Base-by-base conservation (phyloP, 2,329 filamentous ascomycete genomes). In the Colletotrichum tanaceti region DNA sequence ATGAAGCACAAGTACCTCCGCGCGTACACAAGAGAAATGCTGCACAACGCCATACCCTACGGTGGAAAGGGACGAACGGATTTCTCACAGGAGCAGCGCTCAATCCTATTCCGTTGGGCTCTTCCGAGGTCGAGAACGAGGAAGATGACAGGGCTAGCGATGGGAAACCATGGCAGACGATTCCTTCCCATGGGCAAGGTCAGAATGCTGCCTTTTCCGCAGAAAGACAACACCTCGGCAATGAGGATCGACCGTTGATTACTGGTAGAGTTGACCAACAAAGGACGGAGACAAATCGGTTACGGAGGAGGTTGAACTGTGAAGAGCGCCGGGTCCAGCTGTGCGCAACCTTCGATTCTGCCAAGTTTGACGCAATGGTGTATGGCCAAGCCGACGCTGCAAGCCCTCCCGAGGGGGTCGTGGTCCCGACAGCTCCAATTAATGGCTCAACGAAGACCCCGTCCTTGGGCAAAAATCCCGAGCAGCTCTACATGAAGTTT, bases 401-500 rank as follows among this genome's bases (percentile, higher is more conserved):
- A 18, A 63, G 71, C 1, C 71, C 74, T 28, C 67, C 67, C 16
- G 16, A 52, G 10, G 43, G 46, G n/a, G 52, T 71, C 9, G 13
- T 35, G 6, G n/a, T 61, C 5, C 43, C 57, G 16, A 5, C 44
- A 4, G 55, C 44, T 13, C 39, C 53, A 1, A 38, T 20, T 2
- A 28, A 49, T 11, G 20, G 41, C n/a, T 39, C 58, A 41, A 70
- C 68, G 58, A 53, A 52, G 5, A 53, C 66, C 11, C 49, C 39
- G 10, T 24, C 65, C 38, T 58, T 70, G 55, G 63, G 50, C 24
- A 65, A 74, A 58, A 72, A 77, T 35, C 43, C 16, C 2, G 74
- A 77, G 35, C 79, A 78, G 28, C 70, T 80, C 6, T 88, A 81
- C 71, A 76, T 80, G 1, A 77, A 81, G 55, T 78, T 87, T 3